phyloP scores from a whole-genome alignment of 345 rosid species.

The Aegle marmelos region DNA sequence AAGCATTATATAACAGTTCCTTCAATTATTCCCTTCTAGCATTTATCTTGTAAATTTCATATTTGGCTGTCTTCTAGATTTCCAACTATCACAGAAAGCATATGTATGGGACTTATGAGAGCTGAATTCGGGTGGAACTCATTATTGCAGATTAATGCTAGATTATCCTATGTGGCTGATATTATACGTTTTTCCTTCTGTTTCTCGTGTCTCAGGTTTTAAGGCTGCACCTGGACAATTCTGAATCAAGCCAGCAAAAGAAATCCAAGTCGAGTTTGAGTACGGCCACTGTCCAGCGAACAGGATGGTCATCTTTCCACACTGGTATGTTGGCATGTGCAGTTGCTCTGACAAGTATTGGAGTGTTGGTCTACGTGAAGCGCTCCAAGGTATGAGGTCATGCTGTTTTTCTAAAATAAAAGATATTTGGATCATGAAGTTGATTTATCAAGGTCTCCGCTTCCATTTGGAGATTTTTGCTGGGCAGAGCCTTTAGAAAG shows the following conservation, averaged over 20 bases:
- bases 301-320: slow-evolving; percentile 34
- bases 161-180: not conserved
- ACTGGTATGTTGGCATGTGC: slow-evolving; percentile 57
- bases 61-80: too few relatives aligned
- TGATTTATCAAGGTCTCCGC: not conserved
- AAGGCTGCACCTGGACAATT: slow-evolving; percentile 69
- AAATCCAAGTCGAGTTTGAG: slow-evolving; percentile 10
- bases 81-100: not conserved
- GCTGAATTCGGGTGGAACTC: not conserved
- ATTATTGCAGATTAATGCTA: not conserved
- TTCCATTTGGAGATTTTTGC: not conserved
- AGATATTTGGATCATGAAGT: not conserved
- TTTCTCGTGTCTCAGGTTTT: slow-evolving; percentile 41
- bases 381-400: slow-evolving; percentile 51
- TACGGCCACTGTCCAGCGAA: slow-evolving; percentile 19
- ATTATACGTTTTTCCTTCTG: not conserved
- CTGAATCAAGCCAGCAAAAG: slow-evolving; percentile 34
- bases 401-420: not conserved
- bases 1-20: not conserved
- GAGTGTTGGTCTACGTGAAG: slow-evolving; percentile 62
- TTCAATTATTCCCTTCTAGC: not conserved
- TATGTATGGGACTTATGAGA: not conserved
- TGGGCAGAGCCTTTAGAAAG: not conserved
- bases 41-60: too few relatives aligned
- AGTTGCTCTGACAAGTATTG: slow-evolving; percentile 61